A percentile compares a stretch with the other conserved stretches of the same genome.
These are phyloP conservation scores for Phytophthora kernoviae DNA, from an alignment of 352 stramenopile species.

Conservation along the genomic window DNA sequence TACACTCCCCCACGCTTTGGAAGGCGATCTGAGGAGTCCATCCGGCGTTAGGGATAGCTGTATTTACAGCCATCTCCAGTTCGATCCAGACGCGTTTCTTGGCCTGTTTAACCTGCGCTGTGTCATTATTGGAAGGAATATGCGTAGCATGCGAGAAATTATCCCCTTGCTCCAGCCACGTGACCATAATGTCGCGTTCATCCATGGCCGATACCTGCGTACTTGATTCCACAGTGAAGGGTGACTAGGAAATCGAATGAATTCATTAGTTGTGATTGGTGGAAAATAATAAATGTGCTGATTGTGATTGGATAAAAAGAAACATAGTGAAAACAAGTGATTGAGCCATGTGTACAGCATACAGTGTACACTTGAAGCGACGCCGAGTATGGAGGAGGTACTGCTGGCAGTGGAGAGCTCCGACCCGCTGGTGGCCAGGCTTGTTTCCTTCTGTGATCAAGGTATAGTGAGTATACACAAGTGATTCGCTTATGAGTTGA, in stretches of 20 bases:
- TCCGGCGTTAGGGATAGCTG: not conserved
- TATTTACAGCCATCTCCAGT: conserved; percentile 19
- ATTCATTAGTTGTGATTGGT: not conserved
- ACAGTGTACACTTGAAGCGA: conserved; percentile 34
- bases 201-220: conserved; percentile 2
- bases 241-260: not conserved
- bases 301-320: not conserved
- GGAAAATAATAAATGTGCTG: not conserved
- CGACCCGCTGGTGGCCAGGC: conserved; percentile 43
- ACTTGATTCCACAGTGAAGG: not conserved
- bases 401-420: conserved; percentile 47
- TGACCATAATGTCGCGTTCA: conserved; percentile 19
- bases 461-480: conserved; percentile 9
- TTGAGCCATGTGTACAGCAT: no score
- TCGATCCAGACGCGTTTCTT: conserved; percentile 6
- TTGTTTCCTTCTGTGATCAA: conserved; percentile 44
- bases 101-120: not conserved
- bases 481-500: not conserved
- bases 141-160: conserved; percentile 17
- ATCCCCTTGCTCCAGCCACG: conserved; percentile 21
- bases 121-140: not conserved
- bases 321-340: conserved; percentile 17
- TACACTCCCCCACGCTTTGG: conserved; percentile 17
- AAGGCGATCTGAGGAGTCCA: conserved; percentile 10
- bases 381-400: conserved; percentile 45